Percentiles rank a stretch among this genome's conserved stretches.
Evolutionary conservation across 305 asterid genomes (phyloP).

Genomic region (Striga hermonthica): DNA sequence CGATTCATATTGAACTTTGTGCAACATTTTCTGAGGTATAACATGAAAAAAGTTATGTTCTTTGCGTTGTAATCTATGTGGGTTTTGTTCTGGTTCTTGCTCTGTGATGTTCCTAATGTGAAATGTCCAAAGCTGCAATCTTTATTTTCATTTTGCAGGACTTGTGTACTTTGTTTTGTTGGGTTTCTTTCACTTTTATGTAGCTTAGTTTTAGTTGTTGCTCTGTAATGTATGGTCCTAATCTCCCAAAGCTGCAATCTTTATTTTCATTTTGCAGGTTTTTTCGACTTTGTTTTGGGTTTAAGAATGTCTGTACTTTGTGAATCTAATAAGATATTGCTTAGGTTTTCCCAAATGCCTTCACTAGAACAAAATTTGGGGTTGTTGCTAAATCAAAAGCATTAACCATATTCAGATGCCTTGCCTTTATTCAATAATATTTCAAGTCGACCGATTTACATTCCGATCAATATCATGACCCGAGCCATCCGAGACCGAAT

Average conservation of each 20-base stretch:
- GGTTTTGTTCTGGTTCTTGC: conserved; percentile 35
- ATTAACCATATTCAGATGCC: background rate
- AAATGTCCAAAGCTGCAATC: background rate
- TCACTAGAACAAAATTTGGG: background rate
- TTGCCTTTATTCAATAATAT: background rate
- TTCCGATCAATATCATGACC: conserved; percentile 68
- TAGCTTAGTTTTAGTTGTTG: no score
- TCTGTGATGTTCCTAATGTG: conserved; percentile 13
- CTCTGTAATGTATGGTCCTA: no score
- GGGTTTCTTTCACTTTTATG: no score
- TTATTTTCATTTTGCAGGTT: no score
- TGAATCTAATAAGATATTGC: background rate
- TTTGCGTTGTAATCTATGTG: background rate
- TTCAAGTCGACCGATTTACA: conserved; percentile 33
- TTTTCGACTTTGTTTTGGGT: no score
- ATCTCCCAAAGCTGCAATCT: no score
- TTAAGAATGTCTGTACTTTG: background rate
- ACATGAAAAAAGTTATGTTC: background rate
- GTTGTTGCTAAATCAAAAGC: background rate
- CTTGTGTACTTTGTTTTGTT: background rate
- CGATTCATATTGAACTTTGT: no score
- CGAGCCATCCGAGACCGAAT: conserved; percentile 78
- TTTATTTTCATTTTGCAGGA: background rate
- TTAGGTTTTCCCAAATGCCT: background rate
- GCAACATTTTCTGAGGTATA: no score